phyloP scores from a whole-genome alignment of 352 stramenopile species.

The Pythium dissimile region DNA sequence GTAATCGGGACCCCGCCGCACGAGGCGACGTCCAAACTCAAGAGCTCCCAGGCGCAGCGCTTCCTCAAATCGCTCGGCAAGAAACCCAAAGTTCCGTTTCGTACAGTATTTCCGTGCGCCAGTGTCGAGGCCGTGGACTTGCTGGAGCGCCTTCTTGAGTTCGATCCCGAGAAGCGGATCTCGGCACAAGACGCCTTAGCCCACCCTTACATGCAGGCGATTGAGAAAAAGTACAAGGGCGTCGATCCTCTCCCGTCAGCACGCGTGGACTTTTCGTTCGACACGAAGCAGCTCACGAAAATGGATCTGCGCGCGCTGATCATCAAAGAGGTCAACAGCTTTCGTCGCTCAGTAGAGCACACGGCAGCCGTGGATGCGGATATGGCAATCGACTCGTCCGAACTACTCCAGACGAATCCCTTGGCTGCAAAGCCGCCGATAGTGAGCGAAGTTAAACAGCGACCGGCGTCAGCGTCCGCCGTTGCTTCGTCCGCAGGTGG shows the following conservation, averaged over 20 bases:
- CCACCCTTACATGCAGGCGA: slow-evolving; percentile 69
- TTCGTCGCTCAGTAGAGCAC: slow-evolving; percentile 31
- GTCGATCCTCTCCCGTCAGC: slow-evolving; percentile 33
- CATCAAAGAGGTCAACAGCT: slow-evolving; percentile 63
- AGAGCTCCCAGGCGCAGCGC: slow-evolving; percentile 67
- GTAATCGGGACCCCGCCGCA: slow-evolving; percentile 57
- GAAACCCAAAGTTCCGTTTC: slow-evolving; percentile 52
- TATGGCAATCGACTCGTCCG: not conserved
- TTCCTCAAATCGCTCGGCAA: slow-evolving; percentile 66
- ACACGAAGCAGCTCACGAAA: slow-evolving; percentile 69
- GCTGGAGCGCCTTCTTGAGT: slow-evolving; percentile 59
- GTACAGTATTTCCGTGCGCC: slow-evolving; percentile 46
- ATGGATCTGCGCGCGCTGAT: slow-evolving; percentile 65
- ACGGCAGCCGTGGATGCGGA: slow-evolving; percentile 14
- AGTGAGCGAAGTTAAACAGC: not conserved
- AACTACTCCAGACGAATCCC: not conserved
- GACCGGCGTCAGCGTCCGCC: slow-evolving; percentile 2
- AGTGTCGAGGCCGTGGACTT: slow-evolving; percentile 56
- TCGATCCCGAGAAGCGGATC: slow-evolving; percentile 55
- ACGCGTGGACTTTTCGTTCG: slow-evolving; percentile 65
- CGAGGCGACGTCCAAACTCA: slow-evolving; percentile 46
- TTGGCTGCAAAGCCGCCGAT: not conserved
- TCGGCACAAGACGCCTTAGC: slow-evolving; percentile 53
- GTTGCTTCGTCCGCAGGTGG: not conserved
- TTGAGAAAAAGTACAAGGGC: slow-evolving; percentile 62